A percentile compares a stretch with the other conserved stretches of the same genome.
phyloP scores from a whole-genome alignment of 345 rosid genomes.

The Murraya paniculata region DNA sequence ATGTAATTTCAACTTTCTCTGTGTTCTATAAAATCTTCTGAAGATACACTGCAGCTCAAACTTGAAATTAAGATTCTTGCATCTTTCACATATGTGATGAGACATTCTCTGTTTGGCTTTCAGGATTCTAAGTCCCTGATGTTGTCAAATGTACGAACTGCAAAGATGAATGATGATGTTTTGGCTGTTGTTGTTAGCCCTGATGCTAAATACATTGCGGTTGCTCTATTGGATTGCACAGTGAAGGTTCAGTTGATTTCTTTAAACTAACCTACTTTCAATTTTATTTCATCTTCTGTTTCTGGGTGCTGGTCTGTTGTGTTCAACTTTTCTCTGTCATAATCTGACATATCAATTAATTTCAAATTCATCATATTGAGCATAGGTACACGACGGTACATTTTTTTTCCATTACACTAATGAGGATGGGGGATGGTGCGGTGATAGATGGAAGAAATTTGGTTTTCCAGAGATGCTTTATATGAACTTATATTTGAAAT shows the following conservation, averaged over 20 bases:
- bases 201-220: constrained; percentile 87
- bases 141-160: constrained; percentile 61
- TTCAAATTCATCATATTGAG: neutral
- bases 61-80: neutral
- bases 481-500: neutral
- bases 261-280: neutral
- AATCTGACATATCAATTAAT: neutral
- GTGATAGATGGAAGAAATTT: neutral
- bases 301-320: neutral
- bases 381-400: neutral
- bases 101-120: constrained; percentile 24
- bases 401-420: neutral
- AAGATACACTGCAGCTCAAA: neutral
- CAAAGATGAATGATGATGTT: constrained; percentile 97
- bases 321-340: neutral
- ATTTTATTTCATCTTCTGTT: neutral
- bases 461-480: neutral
- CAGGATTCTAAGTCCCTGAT: constrained; percentile 70
- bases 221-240: constrained; percentile 86
- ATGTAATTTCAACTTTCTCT: neutral
- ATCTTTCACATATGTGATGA: neutral
- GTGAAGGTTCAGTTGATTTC: constrained; percentile 64
- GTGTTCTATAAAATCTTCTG: neutral
- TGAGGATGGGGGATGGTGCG: neutral
- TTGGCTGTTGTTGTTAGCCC: constrained; percentile 83